These are phyloP conservation scores for Hypoxylon crocopeplum DNA, from an alignment of 495 filamentous ascomycete genomes.

Conservation along the genomic window DNA sequence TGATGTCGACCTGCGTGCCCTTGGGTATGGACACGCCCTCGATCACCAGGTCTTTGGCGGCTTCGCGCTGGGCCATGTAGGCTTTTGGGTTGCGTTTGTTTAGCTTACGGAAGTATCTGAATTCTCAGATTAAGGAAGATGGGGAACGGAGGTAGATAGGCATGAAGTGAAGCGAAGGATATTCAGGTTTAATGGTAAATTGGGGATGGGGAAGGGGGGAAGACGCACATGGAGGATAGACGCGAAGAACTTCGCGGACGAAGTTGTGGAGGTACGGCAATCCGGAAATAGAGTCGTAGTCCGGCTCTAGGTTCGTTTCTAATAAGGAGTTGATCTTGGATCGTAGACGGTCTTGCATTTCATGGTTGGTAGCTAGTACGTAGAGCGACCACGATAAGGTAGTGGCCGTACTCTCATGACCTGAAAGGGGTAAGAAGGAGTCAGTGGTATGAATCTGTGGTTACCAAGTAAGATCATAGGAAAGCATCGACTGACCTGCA, in stretches of 20 bases:
- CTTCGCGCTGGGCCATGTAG: conserved; percentile 34
- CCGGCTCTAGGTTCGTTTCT: conserved; percentile 30
- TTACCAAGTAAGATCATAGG: neutral
- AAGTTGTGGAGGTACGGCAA: conserved; percentile 50
- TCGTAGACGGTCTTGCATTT: conserved; percentile 37
- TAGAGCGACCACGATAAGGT: conserved; percentile 36
- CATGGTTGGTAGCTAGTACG: conserved; percentile 20
- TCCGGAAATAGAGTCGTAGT: conserved; percentile 42
- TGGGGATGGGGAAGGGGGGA: neutral
- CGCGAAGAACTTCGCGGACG: conserved; percentile 47
- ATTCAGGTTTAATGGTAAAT: neutral
- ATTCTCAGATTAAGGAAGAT: too few species aligned
- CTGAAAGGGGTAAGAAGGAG: conserved; percentile 4
- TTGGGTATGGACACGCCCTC: conserved; percentile 40
- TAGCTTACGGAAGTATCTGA: too few species aligned
- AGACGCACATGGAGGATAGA: conserved; percentile 43
- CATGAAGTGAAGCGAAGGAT: neutral
- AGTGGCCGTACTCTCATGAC: conserved; percentile 38
- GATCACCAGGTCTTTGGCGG: conserved; percentile 35
- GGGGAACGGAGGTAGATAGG: too few species aligned
- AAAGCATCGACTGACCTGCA: conserved; percentile 12
- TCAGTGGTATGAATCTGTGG: neutral
- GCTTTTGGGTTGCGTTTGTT: conserved; percentile 16
- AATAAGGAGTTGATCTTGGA: conserved; percentile 35
- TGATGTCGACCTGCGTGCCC: conserved; percentile 41